Percentiles rank a stretch among this genome's conserved stretches.
phyloP scores from a whole-genome alignment of 1,139 yeast genomes.

The Blastobotrys ciferrii region DNA sequence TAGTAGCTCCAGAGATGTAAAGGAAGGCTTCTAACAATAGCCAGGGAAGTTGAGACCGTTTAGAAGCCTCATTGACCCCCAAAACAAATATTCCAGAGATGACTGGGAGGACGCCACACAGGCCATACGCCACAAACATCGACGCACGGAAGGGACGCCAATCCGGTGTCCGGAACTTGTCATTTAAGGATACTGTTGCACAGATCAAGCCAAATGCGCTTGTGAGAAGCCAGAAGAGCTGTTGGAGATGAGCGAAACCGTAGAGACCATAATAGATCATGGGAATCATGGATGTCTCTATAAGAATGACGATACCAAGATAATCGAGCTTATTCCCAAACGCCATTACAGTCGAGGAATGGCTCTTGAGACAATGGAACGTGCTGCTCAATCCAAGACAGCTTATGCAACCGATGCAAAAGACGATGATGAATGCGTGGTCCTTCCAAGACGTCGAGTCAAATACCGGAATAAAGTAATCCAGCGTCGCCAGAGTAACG shows the following conservation, averaged over 20 bases:
- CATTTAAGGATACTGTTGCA: conserved; percentile 60
- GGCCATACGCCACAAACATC: conserved; percentile 78
- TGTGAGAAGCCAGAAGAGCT: conserved; percentile 50
- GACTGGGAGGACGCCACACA: conserved; percentile 75
- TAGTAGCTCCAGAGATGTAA: conserved; percentile 73
- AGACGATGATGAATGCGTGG: conserved; percentile 42
- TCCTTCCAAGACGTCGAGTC: conserved; percentile 48
- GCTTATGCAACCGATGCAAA: conserved; percentile 50
- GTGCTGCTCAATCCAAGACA: conserved; percentile 74
- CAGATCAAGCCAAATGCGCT: conserved; percentile 59
- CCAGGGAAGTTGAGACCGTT: conserved; percentile 59
- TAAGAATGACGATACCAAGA: conserved; percentile 77
- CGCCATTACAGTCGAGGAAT: conserved; percentile 58
- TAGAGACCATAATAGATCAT: conserved; percentile 58
- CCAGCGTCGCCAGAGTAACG: conserved; percentile 20
- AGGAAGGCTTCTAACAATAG: conserved; percentile 65
- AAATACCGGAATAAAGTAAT: conserved; percentile 39
- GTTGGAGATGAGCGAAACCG: conserved; percentile 38
- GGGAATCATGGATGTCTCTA: conserved; percentile 72
- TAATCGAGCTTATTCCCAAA: conserved; percentile 83
- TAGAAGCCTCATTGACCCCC: conserved; percentile 49
- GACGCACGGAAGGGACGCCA: conserved; percentile 78
- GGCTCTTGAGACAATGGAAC: conserved; percentile 76
- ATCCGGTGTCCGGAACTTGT: conserved; percentile 61
- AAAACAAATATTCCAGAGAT: conserved; percentile 47